Conservation (phyloP, 768 basidiomycete genomes). For the Pisolithus microcarpus region DNA sequence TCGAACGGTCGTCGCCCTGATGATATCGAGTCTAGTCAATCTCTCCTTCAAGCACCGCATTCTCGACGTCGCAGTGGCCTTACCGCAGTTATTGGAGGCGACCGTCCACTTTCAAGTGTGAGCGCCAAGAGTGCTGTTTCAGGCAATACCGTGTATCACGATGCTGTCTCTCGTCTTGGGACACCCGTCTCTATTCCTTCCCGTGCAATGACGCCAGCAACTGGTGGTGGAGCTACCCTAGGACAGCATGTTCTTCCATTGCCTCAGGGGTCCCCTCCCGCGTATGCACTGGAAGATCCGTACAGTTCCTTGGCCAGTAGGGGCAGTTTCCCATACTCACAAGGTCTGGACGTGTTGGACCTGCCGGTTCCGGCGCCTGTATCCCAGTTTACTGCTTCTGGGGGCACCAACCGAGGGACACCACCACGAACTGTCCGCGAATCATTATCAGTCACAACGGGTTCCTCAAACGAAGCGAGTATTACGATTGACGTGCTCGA, state of each 20-base stretch:
- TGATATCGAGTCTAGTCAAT: slow-evolving; percentile 42
- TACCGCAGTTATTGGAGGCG: slow-evolving; percentile 33
- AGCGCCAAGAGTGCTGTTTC: slow-evolving; percentile 49
- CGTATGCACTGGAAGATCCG: slow-evolving; percentile 25
- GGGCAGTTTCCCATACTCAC: slow-evolving; percentile 20
- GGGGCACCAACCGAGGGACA: slow-evolving; percentile 23
- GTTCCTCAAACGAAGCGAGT: slow-evolving; percentile 24
- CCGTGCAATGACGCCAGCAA: slow-evolving; percentile 42
- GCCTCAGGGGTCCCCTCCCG: slow-evolving; percentile 23
- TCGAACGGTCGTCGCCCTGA: slow-evolving; percentile 27
- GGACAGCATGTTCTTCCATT: slow-evolving; percentile 9
- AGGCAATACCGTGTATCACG: slow-evolving; percentile 55
- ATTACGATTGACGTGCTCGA: slow-evolving; percentile 57
- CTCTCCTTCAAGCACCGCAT: slow-evolving; percentile 24
- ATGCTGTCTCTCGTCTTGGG: slow-evolving; percentile 43
- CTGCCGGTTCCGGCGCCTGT: slow-evolving; percentile 52
- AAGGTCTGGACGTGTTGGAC: slow-evolving; percentile 43
- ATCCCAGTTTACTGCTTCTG: slow-evolving; percentile 40
- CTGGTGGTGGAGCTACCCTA: slow-evolving; percentile 13
- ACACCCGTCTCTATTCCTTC: slow-evolving; percentile 38
- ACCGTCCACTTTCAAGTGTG: slow-evolving; percentile 51
- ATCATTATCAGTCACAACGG: slow-evolving; percentile 27
- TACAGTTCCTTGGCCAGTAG: slow-evolving; percentile 22
- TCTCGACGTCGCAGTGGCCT: slow-evolving; percentile 26
- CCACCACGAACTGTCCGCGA: slow-evolving; percentile 36